Evolutionary conservation across 345 rosid genomes (phyloP), one percentile per base, ranked within the genome.

Genomic region (Eutrema heterophyllum): DNA sequence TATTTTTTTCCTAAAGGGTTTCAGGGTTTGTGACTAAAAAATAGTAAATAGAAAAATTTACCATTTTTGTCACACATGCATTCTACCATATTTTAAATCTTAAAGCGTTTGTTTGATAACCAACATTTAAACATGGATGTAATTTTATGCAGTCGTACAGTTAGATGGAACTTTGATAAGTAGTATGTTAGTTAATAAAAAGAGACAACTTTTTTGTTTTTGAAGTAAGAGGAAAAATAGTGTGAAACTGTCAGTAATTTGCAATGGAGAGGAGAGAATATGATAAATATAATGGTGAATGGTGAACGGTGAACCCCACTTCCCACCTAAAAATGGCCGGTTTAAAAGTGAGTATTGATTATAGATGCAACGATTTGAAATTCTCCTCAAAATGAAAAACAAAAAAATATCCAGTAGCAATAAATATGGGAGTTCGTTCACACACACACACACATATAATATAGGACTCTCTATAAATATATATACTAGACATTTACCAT

Each of bases 291-390:
- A 53, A 54, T n/a, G 50, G 51, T 76, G 63, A 75, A 21, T 1
- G 21, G 21, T 1, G 21, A 21, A 53, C 7, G 41, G 50, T 68
- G 79, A 63, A 70, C 75, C 80, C 79, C 80, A 76, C 80, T 55
- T 70, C 67, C 71, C 80, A 76, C 80, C 80, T 76, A 76, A 76
- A 69, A 54, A 63, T 76, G 80, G 75, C 66, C 71, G 80, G 80
- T 70, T 76, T 63, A 45, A 70, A 76, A 76, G 75, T 76, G 66
- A 46, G 75, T 70, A 76, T 76, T 76, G 53, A 76, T 70, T 76
- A 76, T 70, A 63, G 51, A 43, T 70, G 45, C 65, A 63, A 16
- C 65, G 21, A 76, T 56, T 76, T 70, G 13, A 75, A 69, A 36
- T 76, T 69, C 52, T 54, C 51, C 70, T 44, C 35, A 5, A 36